phyloP scores from a whole-genome alignment of 176 grass and related monocot genomes.

The Alloteropsis semialata region DNA sequence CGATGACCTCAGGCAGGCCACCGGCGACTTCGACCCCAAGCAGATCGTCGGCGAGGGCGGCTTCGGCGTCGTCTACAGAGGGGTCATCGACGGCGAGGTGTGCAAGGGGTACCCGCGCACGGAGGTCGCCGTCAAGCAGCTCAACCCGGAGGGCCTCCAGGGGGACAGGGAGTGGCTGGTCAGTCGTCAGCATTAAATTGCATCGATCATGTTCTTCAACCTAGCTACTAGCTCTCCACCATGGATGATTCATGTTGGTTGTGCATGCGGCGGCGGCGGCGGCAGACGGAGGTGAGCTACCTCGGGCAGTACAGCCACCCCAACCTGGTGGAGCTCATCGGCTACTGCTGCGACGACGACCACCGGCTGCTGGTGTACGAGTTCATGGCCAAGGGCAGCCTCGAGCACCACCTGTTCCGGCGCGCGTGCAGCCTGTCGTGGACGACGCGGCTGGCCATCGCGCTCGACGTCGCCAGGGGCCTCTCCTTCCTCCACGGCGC shows the following conservation, averaged over 20 bases:
- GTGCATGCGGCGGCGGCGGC: too few species aligned
- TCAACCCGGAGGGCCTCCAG: conserved; percentile 68
- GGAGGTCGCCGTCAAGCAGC: conserved; percentile 64
- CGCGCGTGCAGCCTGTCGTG: conserved; percentile 55
- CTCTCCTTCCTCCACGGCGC: conserved; percentile 78
- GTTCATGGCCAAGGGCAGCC: conserved; percentile 81
- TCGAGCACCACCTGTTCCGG: conserved; percentile 80
- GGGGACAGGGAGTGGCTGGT: conserved; percentile 87
- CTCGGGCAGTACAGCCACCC: conserved; percentile 64
- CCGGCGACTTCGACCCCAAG: conserved; percentile 46
- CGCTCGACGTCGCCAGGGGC: conserved; percentile 51
- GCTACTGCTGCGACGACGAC: conserved; percentile 82
- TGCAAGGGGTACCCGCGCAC: conserved; percentile 16
- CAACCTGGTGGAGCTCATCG: conserved; percentile 71
- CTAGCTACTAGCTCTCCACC: too few species aligned
- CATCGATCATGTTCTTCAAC: too few species aligned
- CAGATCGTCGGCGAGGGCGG: conserved; percentile 74
- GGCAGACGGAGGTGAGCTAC: conserved; percentile 75
- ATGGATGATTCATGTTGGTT: too few species aligned
- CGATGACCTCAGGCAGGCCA: conserved; percentile 51
- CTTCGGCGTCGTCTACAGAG: conserved; percentile 75
- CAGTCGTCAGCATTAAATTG: too few species aligned
- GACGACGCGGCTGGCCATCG: conserved; percentile 52
- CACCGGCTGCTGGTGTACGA: conserved; percentile 81
- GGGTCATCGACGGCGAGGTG: conserved; percentile 21